Base-by-base conservation (phyloP, 768 basidiomycete species). In the Fomitopsis serialis region DNA sequence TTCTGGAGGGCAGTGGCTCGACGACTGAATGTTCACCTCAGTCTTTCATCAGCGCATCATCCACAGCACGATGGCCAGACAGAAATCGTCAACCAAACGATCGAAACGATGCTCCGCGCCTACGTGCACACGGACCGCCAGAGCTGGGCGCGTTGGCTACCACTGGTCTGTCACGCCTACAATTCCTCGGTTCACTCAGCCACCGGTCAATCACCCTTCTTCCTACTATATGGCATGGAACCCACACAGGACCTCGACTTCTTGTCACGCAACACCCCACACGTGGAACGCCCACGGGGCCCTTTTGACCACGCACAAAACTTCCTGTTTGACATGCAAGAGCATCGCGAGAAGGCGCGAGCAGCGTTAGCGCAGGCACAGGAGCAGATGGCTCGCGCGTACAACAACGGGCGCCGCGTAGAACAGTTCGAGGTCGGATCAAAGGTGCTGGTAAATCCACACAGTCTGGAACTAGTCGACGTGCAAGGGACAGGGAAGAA, bases 401-500 rank as follows among this genome's bases (percentile, higher is more conserved):
- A 63, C 44, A 63, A 65, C 34, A 45, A 60, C 10, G 56, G 58
- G 0, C 35, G 55, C 6, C 36, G 55, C 8, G 40, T 25, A 1
- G n/a, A 42, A 3, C 51, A 53, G 13, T 62, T 66, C 29, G 29
- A 60, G 8, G 54, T 56, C 32, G 68, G 65, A 1, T 64, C 61
- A 17, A 50, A 52, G 21, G 52, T 60, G 0, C 57, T 67, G 0
- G 42, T 65, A 12, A 63, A 63, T 29, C 62, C 63, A 0, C 61
- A 65, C 27, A 55, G 56, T 0, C 54, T 65, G 10, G 50, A 61
- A 19, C 50, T 59, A 8, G 17, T 59, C 1, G 51, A 59, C 13
- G 11, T 34, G 2, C 58, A 62, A 50, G 58, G 62, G 34, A 53
- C 54, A 49, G 66, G 64, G 27, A 54, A 45, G 52, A 69, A 58